Evolutionary conservation across 148 eudicot genomes (phyloP).

Genomic region (Simmondsia chinensis): DNA sequence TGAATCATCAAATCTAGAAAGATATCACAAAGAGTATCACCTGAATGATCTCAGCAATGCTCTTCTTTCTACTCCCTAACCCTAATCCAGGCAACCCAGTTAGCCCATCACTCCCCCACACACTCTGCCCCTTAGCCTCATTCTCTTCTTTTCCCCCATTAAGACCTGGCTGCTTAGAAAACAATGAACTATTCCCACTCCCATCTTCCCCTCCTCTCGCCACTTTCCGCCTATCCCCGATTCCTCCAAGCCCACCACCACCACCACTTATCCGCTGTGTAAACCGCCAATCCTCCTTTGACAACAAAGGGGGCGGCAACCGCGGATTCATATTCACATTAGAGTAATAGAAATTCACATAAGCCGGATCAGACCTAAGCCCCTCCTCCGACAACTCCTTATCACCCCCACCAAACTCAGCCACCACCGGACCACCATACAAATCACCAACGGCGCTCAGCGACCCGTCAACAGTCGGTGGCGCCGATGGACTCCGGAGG

Average conservation of each 20-base stretch:
- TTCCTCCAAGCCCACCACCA: conserved; percentile 32
- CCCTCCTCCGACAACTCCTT: conserved; percentile 32
- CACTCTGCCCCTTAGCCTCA: conserved; percentile 18
- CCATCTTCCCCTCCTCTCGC: conserved; percentile 7
- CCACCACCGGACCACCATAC: conserved; percentile 19
- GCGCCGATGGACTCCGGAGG: conserved; percentile 72
- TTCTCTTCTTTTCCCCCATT: conserved; percentile 20
- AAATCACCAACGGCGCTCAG: conserved; percentile 38
- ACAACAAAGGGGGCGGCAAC: conserved; percentile 49
- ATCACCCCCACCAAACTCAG: conserved; percentile 4
- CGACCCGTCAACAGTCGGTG: conserved; percentile 67
- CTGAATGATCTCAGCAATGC: conserved; percentile 78
- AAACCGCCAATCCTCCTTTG: conserved; percentile 64
- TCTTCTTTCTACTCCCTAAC: conserved; percentile 59
- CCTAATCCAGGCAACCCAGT: conserved; percentile 76
- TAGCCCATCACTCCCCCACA: conserved; percentile 68
- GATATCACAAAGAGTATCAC: conserved; percentile 16
- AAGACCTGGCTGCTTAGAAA: conserved; percentile 18
- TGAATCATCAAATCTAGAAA: background rate
- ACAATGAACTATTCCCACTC: conserved; percentile 13
- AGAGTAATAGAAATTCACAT: conserved; percentile 45
- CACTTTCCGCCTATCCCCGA: conserved; percentile 53
- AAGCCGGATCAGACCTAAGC: conserved; percentile 62
- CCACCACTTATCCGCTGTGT: conserved; percentile 39
- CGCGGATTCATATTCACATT: conserved; percentile 56